These are phyloP conservation scores for Claviceps arundinis DNA, from an alignment of 2,329 filamentous ascomycete species.

Conservation along the genomic window DNA sequence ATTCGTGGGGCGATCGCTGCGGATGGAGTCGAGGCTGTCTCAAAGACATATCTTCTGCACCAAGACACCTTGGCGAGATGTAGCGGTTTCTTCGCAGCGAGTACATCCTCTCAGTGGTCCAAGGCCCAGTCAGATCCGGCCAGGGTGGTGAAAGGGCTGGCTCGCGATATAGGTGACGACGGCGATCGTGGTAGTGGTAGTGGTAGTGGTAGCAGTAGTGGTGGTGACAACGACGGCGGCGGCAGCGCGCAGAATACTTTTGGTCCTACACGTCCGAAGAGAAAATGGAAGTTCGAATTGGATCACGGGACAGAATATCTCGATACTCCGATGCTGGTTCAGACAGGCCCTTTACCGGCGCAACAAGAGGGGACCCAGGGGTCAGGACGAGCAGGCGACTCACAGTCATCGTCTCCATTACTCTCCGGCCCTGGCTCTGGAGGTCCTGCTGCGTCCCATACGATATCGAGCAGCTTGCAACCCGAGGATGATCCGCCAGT, in stretches of 20 bases:
- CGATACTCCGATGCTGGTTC: conserved; percentile 27
- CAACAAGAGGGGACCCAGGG: no score
- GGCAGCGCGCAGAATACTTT: neutral
- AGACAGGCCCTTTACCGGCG: no score
- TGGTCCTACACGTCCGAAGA: conserved; percentile 19
- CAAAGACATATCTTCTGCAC: conserved; percentile 80
- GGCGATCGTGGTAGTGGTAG: neutral
- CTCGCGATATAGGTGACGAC: conserved; percentile 19
- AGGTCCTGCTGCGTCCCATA: conserved; percentile 5
- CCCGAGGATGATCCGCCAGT: neutral
- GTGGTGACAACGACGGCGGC: neutral
- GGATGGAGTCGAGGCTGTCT: conserved; percentile 33
- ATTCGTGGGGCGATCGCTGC: conserved; percentile 48
- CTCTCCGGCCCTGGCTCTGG: no score
- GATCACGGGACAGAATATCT: conserved; percentile 60
- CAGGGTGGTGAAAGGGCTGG: conserved; percentile 31
- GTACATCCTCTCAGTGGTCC: conserved; percentile 65
- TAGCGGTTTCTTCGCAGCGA: conserved; percentile 42
- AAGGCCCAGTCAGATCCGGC: conserved; percentile 17
- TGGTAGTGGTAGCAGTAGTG: neutral
- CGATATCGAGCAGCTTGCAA: conserved; percentile 3
- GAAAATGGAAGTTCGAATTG: conserved; percentile 76
- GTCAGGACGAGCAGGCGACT: no score
- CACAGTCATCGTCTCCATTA: no score
- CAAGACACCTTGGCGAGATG: conserved; percentile 60